Evolutionary conservation across 2,329 filamentous ascomycete genomes (phyloP), one percentile per base, ranked within the genome.

Genomic region (Sclerotinia spermophila): DNA sequence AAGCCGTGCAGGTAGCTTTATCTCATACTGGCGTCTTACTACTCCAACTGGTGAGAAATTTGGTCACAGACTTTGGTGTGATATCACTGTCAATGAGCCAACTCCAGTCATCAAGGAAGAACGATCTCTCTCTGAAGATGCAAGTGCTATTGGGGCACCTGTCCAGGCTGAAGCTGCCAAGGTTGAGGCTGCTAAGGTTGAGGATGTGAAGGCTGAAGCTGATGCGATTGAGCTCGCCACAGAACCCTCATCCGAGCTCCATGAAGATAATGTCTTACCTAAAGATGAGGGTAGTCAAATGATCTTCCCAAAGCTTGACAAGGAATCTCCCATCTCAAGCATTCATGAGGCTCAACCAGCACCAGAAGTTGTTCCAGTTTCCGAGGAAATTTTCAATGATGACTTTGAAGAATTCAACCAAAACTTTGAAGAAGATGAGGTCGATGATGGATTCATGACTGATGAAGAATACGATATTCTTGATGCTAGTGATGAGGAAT

Each of bases 391-490:
- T 8, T 53, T 64, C 30, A 58, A 70, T 74, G 74, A 78, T 53
- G 79, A 82, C 60, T 81, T 80, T 24, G 84, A 86, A 27, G 85
- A 88, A 30, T 82, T 85, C 61, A 86, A 68, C 83, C 84, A 64
- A 87, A 65, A 65, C 61, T 38, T 88, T n/a, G 89, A 90, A 61
- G 83, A 84, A 51, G 85, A 88, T 55, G 83, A 82, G n/a, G 86
- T 86, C 1, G 88, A 89, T 19, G 89, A 92, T 72, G 92, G 90
- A 19, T 97, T 97, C 85, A 83, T 97, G 84, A 98, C 96, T 0
- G 96, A 99, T 74, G 96, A 98, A 81, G 96, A 99, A 82, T 99
- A 98, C 80, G 96, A 99, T 78, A 94, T 98, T 75, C 88, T 98
- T 60, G 94, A 97, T 82, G 95, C 94, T 58, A 97, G 93, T 71